Evolutionary conservation across 192 early-diverging fungal genomes (phyloP).

Genomic region (Spizellomyces punctatus): DNA sequence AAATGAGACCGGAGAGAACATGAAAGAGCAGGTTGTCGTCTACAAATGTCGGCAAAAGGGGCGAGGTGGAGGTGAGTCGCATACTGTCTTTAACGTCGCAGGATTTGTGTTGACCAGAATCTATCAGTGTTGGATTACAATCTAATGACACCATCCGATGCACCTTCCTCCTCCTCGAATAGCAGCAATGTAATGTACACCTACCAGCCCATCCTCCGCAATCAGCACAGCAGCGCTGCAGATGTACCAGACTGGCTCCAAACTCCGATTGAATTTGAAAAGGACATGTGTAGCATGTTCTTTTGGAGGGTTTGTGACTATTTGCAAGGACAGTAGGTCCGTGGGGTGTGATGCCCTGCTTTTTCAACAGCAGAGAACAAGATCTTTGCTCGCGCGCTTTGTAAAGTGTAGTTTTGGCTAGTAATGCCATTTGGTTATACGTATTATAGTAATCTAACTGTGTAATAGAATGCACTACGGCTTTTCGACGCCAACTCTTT

Average conservation of each 20-base stretch:
- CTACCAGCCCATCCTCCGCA: conserved; percentile 18
- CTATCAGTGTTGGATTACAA: conserved; percentile 33
- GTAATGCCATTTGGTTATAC: too few species aligned
- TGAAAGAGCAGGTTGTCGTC: conserved; percentile 19
- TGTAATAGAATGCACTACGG: too few species aligned
- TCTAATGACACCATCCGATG: conserved; percentile 27
- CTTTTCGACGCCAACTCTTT: too few species aligned
- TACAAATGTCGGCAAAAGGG: conserved; percentile 36
- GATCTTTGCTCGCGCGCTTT: too few species aligned
- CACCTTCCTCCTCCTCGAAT: conserved; percentile 13
- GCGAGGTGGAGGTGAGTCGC: conserved; percentile 27
- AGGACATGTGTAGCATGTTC: conserved; percentile 27
- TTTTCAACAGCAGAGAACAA: too few species aligned
- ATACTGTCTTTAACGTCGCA: not conserved
- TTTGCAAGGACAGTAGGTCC: not conserved
- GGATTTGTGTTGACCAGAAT: not conserved
- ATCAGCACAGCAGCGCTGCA: conserved; percentile 3
- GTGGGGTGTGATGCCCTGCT: too few species aligned
- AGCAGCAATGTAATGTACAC: not conserved
- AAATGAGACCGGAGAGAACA: conserved; percentile 11
- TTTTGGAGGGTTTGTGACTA: conserved; percentile 25
- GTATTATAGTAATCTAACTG: too few species aligned
- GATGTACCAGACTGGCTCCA: conserved; percentile 35
- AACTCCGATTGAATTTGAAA: conserved; percentile 35
- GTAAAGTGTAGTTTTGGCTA: too few species aligned